These are phyloP conservation scores for Geotrichum aggregatum DNA, from an alignment of 1,139 yeast genomes.

Conservation along the genomic window DNA sequence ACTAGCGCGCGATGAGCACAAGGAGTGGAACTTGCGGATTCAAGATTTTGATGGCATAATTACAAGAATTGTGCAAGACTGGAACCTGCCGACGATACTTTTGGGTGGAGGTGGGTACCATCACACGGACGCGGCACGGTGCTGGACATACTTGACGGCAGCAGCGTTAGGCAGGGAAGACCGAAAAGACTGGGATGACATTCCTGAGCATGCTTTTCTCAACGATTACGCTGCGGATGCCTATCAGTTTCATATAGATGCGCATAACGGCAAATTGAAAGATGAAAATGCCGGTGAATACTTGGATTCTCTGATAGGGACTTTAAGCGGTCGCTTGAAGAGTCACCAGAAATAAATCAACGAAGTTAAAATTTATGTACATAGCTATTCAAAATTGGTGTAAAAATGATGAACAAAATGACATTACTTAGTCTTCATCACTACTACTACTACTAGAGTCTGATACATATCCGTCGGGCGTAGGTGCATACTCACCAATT, in stretches of 20 bases:
- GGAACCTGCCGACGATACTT: constrained; percentile 42
- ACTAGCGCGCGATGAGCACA: constrained; percentile 51
- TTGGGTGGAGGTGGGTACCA: constrained; percentile 82
- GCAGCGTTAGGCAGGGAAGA: constrained; percentile 31
- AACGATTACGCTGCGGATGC: constrained; percentile 49
- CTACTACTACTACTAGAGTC: constrained; percentile 15
- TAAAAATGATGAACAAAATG: not conserved
- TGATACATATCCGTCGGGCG: constrained; percentile 14
- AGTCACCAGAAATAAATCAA: not conserved
- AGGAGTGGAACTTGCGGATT: constrained; percentile 67
- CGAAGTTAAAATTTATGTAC: too few relatives aligned
- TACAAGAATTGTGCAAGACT: constrained; percentile 35
- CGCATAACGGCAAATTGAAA: constrained; percentile 38
- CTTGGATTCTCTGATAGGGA: constrained; percentile 14
- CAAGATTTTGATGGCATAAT: constrained; percentile 47
- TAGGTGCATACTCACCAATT: constrained; percentile 22
- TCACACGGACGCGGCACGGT: constrained; percentile 57
- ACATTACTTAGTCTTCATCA: constrained; percentile 7
- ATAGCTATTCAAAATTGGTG: too few relatives aligned
- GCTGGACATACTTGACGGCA: constrained; percentile 58
- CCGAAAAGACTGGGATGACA: constrained; percentile 37
- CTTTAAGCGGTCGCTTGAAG: constrained; percentile 1
- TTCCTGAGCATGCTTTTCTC: constrained; percentile 52
- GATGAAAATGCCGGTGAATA: constrained; percentile 41
- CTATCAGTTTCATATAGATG: constrained; percentile 51